Base-by-base conservation (phyloP, 129 eudicot genomes). In the Saussurea involucrata region DNA sequence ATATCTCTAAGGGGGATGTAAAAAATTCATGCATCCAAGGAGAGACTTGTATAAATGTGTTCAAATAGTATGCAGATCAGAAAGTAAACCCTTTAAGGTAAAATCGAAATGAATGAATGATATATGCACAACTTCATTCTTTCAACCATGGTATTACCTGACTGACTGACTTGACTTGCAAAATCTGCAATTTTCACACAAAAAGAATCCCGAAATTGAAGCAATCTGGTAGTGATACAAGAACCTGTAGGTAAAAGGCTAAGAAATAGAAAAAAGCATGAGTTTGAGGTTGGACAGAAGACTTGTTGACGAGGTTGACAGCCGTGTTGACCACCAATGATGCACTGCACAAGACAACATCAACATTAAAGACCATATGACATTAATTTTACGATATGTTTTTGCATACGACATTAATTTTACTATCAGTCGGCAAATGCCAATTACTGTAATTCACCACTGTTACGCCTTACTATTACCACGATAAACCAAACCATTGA, bases 301-400 rank as follows among this genome's bases (percentile, higher is more conserved):
- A 81, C 63, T 67, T 74, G 84, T 57, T 74, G 34, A 63, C 17
- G 25, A 69, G 82, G 7, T 36, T 78, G 70, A 34, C 64, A 69
- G 40, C 9, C n/a, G 71, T 58, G 75, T 73, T 57, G 76, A 74
- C 37, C 80, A 33, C 8, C 57, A 9, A 10, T 74, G 21, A 55
- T 21, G 79, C 80, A 80, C 84, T 80, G 74, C 83, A 80, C 28
- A 49, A 80, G 31, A 72, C 74, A 46, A 6, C 68, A 73, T 65
- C 24, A 25, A 73, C 33, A 63, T 78, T 61, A 71, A 61, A 61
- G 24, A 60, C 69, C 18, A 69, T 4, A 77, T 31, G 1, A 18
- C 37, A 58, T 13, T 15, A 13, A 55, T 5, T 15, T 28, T 17
- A 4, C 8, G 17, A 20, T 8, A 28, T 0, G 28, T 60, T 28